Evolutionary conservation across 2,329 filamentous ascomycete species (phyloP), one percentile per base, ranked within the genome.

Genomic region (Thielaviopsis cerberus): DNA sequence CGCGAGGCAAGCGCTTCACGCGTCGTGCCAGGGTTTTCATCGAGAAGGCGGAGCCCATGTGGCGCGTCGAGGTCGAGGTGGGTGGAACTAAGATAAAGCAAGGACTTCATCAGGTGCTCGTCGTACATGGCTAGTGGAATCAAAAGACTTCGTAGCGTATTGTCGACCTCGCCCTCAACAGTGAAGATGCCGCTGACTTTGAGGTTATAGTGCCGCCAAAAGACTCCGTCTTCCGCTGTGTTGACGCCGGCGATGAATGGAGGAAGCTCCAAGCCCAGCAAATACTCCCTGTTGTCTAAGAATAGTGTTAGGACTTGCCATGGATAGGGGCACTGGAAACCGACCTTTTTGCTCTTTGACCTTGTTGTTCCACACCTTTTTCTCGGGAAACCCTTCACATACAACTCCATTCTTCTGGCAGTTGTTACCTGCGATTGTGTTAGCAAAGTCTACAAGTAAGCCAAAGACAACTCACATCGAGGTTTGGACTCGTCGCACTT

Each of bases 331-430:
- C 55, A n/a, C 22, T 22, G 22, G n/a, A 55, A 25, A 80, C 79
- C 79, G 72, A 88, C 82, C 48, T 57, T 24, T 72, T 85, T 82
- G 34, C 80, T 77, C 66, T 77, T 53, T 84, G 68, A 91, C 85
- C 67, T 81, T 88, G 26, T 87, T 90, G 69, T 83, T 88, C 89
- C 89, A 95, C 56, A 88, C 79, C 60, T 87, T 85, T 67, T 88
- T 88, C 62, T 88, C 85, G 55, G 87, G 86, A 66, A 94, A 95
- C 13, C 89, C 89, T 70, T 94, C 88, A 67, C 89, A 95, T 13
- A 90, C 81, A 13, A 94, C 87, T 8, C 88, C 88, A 68, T 94
- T 95, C 75, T 94, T 95, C 71, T 92, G 85, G 66, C 89, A 95
- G 65, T 94, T 94, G 69, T 88, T 76, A 64, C 86, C 85, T 88